phyloP scores from a whole-genome alignment of 768 basidiomycete species.

The Auricularia auricula-judae region DNA sequence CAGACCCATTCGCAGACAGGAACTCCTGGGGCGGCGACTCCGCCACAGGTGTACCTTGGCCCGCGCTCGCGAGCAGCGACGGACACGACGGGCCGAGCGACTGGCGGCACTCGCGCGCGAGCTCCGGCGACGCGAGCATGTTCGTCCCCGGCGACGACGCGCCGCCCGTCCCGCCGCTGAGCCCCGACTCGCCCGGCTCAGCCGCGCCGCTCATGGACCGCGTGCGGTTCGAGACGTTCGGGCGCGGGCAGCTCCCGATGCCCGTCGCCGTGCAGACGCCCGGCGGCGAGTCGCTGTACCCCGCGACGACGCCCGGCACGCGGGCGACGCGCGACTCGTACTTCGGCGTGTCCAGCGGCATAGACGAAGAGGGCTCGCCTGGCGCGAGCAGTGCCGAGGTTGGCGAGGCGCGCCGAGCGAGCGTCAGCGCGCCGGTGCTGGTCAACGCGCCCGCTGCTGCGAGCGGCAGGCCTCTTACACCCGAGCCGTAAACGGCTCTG shows the following conservation, averaged over 20 bases:
- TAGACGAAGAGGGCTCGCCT: background rate
- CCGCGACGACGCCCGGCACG: background rate
- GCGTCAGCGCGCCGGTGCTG: background rate
- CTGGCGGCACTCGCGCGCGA: background rate
- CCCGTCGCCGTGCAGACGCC: background rate
- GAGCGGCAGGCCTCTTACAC: no score
- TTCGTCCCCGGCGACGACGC: background rate
- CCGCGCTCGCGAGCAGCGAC: background rate
- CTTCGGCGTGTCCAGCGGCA: background rate
- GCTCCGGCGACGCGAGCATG: background rate
- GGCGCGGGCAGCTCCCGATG: background rate
- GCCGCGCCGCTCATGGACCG: background rate
- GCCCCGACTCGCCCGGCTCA: background rate
- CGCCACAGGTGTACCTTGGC: no score
- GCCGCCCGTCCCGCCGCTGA: background rate
- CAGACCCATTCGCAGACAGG: background rate
- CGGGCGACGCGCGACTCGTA: background rate
- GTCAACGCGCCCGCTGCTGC: background rate
- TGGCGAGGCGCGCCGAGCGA: background rate
- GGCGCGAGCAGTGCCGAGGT: background rate
- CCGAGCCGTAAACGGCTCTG: no score
- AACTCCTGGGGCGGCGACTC: background rate
- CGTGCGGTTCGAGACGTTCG: background rate
- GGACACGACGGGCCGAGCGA: background rate
- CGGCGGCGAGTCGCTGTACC: no score